These are phyloP conservation scores for Alternaria burnsii DNA, from an alignment of 2,329 filamentous ascomycete species.

Conservation along the genomic window DNA sequence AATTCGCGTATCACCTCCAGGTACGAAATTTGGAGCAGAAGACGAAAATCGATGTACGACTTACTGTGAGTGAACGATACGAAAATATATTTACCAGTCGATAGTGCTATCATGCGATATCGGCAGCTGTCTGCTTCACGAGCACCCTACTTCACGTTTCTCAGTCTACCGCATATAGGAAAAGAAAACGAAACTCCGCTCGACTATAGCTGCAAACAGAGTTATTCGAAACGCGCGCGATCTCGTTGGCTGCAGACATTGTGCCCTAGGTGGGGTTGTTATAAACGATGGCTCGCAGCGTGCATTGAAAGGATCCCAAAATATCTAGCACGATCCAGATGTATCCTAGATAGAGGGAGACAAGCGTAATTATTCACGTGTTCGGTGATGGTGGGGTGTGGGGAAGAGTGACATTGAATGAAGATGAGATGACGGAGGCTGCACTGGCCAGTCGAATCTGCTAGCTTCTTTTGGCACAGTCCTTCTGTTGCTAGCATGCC, in stretches of 20 bases:
- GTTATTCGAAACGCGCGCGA: background rate
- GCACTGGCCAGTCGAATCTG: background rate
- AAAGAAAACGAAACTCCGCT: background rate
- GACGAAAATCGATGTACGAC: background rate
- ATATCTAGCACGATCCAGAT: background rate
- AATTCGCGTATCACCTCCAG: rapidly evolving
- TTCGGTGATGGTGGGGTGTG: background rate
- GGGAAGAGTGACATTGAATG: background rate
- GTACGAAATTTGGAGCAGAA: background rate
- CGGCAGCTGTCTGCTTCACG: background rate
- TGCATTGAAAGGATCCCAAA: background rate
- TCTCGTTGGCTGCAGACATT: background rate
- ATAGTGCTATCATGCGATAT: background rate
- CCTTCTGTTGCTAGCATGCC: background rate
- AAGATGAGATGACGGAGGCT: background rate
- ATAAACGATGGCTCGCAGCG: background rate
- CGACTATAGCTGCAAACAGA: background rate
- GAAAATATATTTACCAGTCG: background rate
- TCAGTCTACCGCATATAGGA: background rate
- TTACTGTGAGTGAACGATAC: background rate
- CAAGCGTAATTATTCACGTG: background rate
- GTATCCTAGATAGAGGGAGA: background rate
- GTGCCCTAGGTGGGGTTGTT: background rate
- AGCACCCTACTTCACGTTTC: background rate
- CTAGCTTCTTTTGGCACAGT: background rate